Base-by-base conservation (phyloP, 2,329 filamentous ascomycete genomes). In the Apiospora koreana region DNA sequence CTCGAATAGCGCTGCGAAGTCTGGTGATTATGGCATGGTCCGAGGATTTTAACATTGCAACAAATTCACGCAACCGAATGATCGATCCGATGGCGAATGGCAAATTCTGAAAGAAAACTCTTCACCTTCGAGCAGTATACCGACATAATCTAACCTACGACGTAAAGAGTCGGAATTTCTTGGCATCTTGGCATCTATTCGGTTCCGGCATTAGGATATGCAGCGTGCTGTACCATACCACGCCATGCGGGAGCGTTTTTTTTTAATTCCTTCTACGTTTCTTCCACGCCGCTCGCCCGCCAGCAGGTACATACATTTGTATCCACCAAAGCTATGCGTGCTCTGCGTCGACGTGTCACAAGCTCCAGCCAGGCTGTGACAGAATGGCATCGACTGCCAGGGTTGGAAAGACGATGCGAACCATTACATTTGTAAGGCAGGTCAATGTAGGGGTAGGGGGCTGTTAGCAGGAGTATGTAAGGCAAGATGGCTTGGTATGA, bases 11-110 rank as follows among this genome's bases (percentile, higher is more conserved):
- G 18, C 54, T 62, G 21, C 31, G 21, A 38, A n/a, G 31, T 62
- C 54, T 62, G 28, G 54, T 62, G 54, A 62, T 62, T 62, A 14
- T 62, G 54, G 54, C 54, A 31, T 62, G 54, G 54, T 62, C 8
- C 21, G 21, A n/a, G 23, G 41, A 9, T 62, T 38, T 7, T 31
- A 58, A 58, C 7, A 4, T 31, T 31, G 16, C 31, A 38, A 38
- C 28, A 35, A 35, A 35, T 21, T 31, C 50, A 54, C 50, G 50
- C 50, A 58, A 62, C 54, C 54, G 31, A 62, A 62, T 18, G 54
- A 62, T 62, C 54, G 50, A 58, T 21, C 16, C 16, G 28, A 58
- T n/a, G 18, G 43, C 1, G 12, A n/a, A 46, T 62, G 54, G 54
- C 54, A 62, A 62, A 62, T 38, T 18, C 14, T 12, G 54, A 38